Conservation (phyloP, 192 early-diverging fungal species). For the Podila epicladia region DNA sequence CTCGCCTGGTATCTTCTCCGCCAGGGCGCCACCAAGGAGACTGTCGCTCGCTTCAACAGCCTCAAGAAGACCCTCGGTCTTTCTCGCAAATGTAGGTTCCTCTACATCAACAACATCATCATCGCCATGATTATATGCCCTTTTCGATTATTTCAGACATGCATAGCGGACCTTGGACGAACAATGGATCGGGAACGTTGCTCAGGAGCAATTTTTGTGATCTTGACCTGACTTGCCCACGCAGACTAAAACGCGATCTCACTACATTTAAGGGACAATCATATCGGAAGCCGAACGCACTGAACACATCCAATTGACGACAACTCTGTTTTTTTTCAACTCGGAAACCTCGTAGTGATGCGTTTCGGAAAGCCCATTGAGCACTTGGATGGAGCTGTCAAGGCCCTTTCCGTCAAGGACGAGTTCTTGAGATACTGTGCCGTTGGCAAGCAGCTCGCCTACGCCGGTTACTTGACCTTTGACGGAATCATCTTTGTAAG, state of each 20-base stretch:
- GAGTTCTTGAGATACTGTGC: conserved; percentile 62
- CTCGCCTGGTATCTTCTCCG: conserved; percentile 72
- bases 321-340: background rate
- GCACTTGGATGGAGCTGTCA: conserved; percentile 66
- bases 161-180: too few relatives aligned
- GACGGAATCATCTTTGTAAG: conserved; percentile 76
- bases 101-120: background rate
- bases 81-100: conserved; percentile 73
- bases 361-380: conserved; percentile 76
- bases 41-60: conserved; percentile 63
- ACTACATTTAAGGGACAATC: too few relatives aligned
- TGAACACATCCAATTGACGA: background rate
- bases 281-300: too few relatives aligned
- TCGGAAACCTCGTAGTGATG: conserved; percentile 59
- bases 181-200: too few relatives aligned
- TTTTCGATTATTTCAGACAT: too few relatives aligned
- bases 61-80: conserved; percentile 69
- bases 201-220: too few relatives aligned
- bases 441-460: conserved; percentile 66
- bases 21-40: conserved; percentile 66
- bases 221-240: too few relatives aligned
- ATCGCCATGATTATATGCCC: too few relatives aligned
- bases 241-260: too few relatives aligned
- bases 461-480: conserved; percentile 67
- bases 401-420: conserved; percentile 65